These are phyloP conservation scores for Ormosia semicastrata DNA, from an alignment of 306 rosid species.

Conservation along the genomic window DNA sequence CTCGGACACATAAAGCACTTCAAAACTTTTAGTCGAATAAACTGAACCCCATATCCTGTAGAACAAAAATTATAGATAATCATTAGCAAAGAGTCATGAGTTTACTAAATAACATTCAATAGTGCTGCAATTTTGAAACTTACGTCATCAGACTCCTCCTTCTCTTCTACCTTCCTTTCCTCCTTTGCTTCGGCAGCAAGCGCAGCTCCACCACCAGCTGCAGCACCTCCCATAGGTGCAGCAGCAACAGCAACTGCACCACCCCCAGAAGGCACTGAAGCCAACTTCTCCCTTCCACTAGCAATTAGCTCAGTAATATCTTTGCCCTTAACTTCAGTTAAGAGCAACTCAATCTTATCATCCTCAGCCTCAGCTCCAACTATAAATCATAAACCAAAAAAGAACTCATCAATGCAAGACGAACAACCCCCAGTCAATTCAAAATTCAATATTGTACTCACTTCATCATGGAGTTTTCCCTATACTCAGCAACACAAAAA, in stretches of 20 bases:
- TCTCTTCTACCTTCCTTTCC: conserved; percentile 77
- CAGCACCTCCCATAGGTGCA: conserved; percentile 42
- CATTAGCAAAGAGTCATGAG: background rate
- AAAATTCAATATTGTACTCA: background rate
- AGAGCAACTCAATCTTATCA: conserved; percentile 45
- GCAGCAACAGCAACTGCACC: conserved; percentile 58
- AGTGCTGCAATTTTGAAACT: conserved; percentile 5
- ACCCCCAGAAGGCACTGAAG: conserved; percentile 61
- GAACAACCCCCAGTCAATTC: background rate
- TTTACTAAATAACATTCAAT: background rate
- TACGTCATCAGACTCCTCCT: conserved; percentile 79
- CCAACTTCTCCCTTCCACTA: conserved; percentile 66
- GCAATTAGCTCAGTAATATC: conserved; percentile 68
- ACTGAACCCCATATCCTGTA: conserved; percentile 82
- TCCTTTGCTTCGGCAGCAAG: conserved; percentile 66
- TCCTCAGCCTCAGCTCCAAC: conserved; percentile 70
- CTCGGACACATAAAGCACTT: background rate
- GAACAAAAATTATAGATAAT: background rate
- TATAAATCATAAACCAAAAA: conserved; percentile 16
- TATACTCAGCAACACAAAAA: background rate
- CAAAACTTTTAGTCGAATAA: conserved; percentile 51
- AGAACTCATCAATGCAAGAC: background rate
- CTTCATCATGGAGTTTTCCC: background rate
- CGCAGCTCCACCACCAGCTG: conserved; percentile 44
- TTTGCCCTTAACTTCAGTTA: conserved; percentile 57